Evolutionary conservation across 768 basidiomycete species (phyloP).

Genomic region (Pleurotus tuber-regium): DNA sequence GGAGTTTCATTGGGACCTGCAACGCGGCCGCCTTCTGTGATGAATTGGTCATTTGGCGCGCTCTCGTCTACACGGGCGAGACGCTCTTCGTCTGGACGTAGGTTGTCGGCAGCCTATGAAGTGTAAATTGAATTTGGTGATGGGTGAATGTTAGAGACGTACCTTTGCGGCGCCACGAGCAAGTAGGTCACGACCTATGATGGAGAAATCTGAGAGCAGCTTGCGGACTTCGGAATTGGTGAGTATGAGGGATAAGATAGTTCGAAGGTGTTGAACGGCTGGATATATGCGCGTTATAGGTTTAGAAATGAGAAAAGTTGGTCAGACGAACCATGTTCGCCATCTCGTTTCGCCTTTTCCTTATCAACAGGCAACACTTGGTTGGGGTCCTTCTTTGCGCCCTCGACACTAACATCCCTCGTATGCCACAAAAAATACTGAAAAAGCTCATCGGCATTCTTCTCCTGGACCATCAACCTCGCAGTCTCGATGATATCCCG

Average conservation of each 20-base stretch:
- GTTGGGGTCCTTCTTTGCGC: slow-evolving; percentile 8
- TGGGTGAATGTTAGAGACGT: no score
- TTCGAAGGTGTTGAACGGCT: slow-evolving; percentile 88
- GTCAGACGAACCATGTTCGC: slow-evolving; percentile 49
- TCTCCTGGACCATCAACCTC: slow-evolving; percentile 65
- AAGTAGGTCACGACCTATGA: slow-evolving; percentile 81
- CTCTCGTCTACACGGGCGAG: slow-evolving; percentile 67
- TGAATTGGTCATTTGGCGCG: slow-evolving; percentile 65
- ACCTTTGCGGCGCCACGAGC: slow-evolving; percentile 67
- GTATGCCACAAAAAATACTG: slow-evolving; percentile 89
- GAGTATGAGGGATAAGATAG: slow-evolving; percentile 78
- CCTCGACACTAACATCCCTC: slow-evolving; percentile 41
- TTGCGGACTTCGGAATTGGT: slow-evolving; percentile 94
- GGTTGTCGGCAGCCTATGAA: slow-evolving; percentile 61
- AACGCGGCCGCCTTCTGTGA: slow-evolving; percentile 40
- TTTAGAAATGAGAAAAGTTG: not conserved
- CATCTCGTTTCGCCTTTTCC: slow-evolving; percentile 53
- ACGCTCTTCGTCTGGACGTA: slow-evolving; percentile 63
- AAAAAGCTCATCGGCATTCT: slow-evolving; percentile 87
- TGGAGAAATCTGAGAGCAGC: slow-evolving; percentile 71
- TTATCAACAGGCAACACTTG: slow-evolving; percentile 40
- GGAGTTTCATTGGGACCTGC: slow-evolving; percentile 30
- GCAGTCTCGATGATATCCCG: slow-evolving; percentile 76
- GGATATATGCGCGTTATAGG: not conserved
- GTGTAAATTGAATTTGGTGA: no score